These are phyloP conservation scores for Flaveria robusta DNA, from an alignment of 129 eudicot genomes.

Conservation along the genomic window DNA sequence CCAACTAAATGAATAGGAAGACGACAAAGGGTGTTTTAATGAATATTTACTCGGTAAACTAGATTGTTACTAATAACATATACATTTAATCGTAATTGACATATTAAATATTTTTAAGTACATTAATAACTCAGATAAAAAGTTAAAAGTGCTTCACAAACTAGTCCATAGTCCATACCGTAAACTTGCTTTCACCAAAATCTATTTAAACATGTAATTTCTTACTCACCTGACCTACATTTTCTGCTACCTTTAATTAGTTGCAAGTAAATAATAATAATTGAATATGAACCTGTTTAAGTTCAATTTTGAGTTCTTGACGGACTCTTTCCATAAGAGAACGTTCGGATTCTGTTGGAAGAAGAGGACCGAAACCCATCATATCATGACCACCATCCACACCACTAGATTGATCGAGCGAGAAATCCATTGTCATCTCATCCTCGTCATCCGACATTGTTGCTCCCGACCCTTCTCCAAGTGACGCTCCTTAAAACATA, in stretches of 20 bases:
- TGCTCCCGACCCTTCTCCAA: constrained; percentile 88
- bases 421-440: constrained; percentile 72
- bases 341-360: constrained; percentile 96
- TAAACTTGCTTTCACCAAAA: background rate
- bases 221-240: background rate
- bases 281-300: constrained; percentile 66
- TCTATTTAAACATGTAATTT: too few species aligned
- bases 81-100: too few species aligned
- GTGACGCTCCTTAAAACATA: constrained; percentile 50
- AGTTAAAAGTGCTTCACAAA: background rate
- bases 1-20: too few species aligned
- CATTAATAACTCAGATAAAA: too few species aligned
- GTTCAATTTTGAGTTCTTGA: constrained; percentile 88
- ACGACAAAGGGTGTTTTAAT: background rate
- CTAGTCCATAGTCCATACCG: background rate
- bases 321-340: constrained; percentile 93
- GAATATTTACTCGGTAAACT: background rate
- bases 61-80: too few species aligned
- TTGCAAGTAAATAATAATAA: background rate
- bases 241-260: background rate
- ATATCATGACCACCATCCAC: constrained; percentile 58
- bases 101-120: too few species aligned
- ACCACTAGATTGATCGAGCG: constrained; percentile 62
- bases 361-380: constrained; percentile 93
- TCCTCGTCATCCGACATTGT: constrained; percentile 98